These are phyloP conservation scores for Corymbia calophylla DNA, from an alignment of 441 rosid genomes.

Conservation along the genomic window DNA sequence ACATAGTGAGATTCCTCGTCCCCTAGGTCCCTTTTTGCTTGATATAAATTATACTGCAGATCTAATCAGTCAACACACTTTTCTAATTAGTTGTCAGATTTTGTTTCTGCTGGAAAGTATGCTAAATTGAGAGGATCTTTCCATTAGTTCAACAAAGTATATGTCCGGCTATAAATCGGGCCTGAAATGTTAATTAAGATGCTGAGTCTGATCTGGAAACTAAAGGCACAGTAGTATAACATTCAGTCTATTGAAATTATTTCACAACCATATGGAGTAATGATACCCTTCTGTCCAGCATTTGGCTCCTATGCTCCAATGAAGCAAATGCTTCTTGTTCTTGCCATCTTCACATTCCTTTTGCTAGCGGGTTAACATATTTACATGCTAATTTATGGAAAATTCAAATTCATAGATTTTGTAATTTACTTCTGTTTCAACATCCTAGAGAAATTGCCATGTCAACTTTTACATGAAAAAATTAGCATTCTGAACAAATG, in stretches of 20 bases:
- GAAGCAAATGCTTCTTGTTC: background rate
- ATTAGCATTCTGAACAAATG: background rate
- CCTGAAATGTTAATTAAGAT: background rate
- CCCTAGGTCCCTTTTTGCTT: background rate
- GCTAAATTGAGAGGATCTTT: background rate
- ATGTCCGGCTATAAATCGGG: background rate
- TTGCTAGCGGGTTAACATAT: background rate
- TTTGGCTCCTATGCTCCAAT: background rate
- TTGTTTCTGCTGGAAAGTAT: background rate
- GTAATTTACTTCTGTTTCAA: background rate
- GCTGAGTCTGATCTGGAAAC: background rate
- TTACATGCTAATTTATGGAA: background rate
- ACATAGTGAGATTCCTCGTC: slow-evolving; percentile 25
- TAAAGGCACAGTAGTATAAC: background rate
- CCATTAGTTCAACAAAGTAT: background rate
- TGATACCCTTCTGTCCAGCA: background rate
- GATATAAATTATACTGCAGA: background rate
- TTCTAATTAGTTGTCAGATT: background rate
- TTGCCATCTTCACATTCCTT: background rate
- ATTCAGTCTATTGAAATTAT: background rate
- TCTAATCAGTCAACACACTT: background rate
- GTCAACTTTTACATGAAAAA: background rate
- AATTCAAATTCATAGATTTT: background rate
- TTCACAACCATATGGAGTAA: background rate
- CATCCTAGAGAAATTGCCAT: background rate